Base-by-base conservation (phyloP, 441 rosid genomes). In the Raphanus hybrid region DNA sequence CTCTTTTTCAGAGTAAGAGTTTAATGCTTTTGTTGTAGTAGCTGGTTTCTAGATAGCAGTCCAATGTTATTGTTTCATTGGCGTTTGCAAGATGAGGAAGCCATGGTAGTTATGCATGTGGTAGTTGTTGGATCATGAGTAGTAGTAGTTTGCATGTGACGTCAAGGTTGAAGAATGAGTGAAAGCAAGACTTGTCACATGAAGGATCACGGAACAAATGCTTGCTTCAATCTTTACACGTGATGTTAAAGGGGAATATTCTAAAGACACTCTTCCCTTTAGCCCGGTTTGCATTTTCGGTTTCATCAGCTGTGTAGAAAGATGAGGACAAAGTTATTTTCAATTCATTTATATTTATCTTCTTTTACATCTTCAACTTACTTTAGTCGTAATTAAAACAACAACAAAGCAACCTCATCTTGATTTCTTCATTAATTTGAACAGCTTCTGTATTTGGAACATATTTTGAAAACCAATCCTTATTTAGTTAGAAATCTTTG, bases 101-200 rank as follows among this genome's bases (percentile, higher is more conserved):
- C 35, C 43, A 59, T 55, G 26, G 26, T 55, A 55, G 60, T 55
- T 54, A 76, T 62, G 58, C 16, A 20, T 69, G 43, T 60, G 74
- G 57, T 75, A 35, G 69, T 76, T 76, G 74, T 76, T 69, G 63
- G 70, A 64, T 26, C 26, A 35, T 6, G 41, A 12, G 64, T 26
- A 58, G 54, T 26, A 58, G 54, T 29, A 10, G 9, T 23, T 64
- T 77, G 80, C 61, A 67, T 70, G 27, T 70, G 18, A 70, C 65
- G 10, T 62, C 50, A 63, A 70, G 11, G 20, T 29, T 18, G 8
- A 43, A 27, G 10, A n/a, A 72, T 72, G 81, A 78, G 57, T 45
- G 69, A 78, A 35, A 71, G 64, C 69, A 78, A 39, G 69, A 78
- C 10, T 9, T 71, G 72, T 65, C 76, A 64, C 67, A 43, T 77